Conservation (phyloP, 164 flowering plant species). For the Stephania cephalantha region DNA sequence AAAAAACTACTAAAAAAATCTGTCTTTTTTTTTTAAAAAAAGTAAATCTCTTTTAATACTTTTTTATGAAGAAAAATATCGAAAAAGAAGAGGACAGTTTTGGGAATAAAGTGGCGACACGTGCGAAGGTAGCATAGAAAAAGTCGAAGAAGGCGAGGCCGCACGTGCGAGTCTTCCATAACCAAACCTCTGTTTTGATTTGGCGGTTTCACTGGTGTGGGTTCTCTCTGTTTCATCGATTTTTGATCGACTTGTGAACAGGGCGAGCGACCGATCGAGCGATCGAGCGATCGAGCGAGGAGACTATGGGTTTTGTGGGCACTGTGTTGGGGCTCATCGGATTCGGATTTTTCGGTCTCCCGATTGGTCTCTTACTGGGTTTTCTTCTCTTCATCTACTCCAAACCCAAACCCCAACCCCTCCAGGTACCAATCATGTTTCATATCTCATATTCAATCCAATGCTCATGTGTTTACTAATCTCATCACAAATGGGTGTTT, state of each 20-base stretch:
- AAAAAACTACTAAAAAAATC: too few species aligned
- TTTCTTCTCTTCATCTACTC: slow-evolving; percentile 41
- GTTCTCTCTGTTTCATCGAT: background rate
- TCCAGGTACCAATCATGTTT: slow-evolving; percentile 23
- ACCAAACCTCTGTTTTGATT: background rate
- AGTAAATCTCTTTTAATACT: too few species aligned
- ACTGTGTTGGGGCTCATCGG: slow-evolving; percentile 35
- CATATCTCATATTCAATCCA: too few species aligned
- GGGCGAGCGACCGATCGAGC: background rate
- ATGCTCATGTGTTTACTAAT: background rate
- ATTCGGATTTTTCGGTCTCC: slow-evolving; percentile 34
- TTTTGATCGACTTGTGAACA: background rate
- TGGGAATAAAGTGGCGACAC: background rate
- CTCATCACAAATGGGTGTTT: too few species aligned
- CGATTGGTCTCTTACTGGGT: slow-evolving; percentile 41
- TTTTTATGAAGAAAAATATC: too few species aligned
- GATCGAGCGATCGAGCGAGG: background rate
- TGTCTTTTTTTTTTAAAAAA: too few species aligned
- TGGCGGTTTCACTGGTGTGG: background rate
- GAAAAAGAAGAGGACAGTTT: background rate
- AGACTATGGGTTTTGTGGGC: slow-evolving; percentile 37
- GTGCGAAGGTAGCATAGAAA: background rate
- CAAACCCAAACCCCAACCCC: slow-evolving; percentile 29
- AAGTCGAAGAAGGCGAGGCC: background rate
- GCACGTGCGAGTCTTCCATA: too few species aligned